Base-by-base conservation (phyloP, 2,329 filamentous ascomycete genomes). In the Penicillium psychrosexuale region DNA sequence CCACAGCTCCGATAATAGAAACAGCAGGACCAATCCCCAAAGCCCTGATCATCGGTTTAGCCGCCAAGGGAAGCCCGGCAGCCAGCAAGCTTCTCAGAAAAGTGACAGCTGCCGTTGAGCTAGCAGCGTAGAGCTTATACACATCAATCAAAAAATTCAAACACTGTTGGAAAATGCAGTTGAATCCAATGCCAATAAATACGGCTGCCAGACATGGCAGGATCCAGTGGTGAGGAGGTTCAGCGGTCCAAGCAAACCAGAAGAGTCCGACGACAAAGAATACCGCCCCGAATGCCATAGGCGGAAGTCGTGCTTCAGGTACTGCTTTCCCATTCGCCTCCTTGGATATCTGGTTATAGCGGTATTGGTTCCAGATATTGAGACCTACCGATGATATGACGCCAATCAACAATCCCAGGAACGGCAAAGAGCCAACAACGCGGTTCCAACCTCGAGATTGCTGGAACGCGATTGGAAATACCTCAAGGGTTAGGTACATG, bases 181-280 rank as follows among this genome's bases (percentile, higher is more conserved):
- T 78, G 66, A 79, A 79, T 13, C 78, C 78, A 5, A 70, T 72
- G 1, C 77, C 78, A 42, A 81, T 76, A 48, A 79, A 76, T 33
- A 61, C 36, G 2, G 56, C 48, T 9, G 54, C 54, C 13, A 58
- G n/a, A 5, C 48, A 60, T 3, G 60, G 62, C 9, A 58, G 11
- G 1, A 53, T 48, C 61, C 59, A 63, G 11, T 54, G 51, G 9
- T 57, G 44, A 8, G 55, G 40, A 1, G 70, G 66, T 2, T 56
- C 59, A 0, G 71, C 73, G 0, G 74, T 77, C 75, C 75, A 78
- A 3, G 68, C 75, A 57, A 77, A 75, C 67, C 71, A 74, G 53
- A 80, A 80, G 15, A 78, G 60, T 3, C 78, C 78, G 0, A 63
- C 62, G 0, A 74, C 66, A 55, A 82, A 76, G 4, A 78, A 62